Base-by-base conservation (phyloP, 1,284 basidiomycete genomes). In the Leccinum subfulvum region DNA sequence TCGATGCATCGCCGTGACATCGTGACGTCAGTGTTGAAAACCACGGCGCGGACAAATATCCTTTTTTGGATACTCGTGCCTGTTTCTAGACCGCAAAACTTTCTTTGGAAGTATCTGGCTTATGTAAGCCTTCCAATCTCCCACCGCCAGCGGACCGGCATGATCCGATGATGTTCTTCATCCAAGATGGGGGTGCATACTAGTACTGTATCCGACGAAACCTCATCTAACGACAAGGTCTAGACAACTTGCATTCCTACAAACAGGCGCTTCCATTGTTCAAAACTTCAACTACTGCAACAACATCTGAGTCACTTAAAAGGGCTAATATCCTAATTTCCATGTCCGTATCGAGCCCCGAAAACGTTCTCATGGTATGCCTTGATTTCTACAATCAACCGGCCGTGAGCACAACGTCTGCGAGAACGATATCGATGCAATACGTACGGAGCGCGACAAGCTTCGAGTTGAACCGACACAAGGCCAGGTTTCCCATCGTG, bases 281-380 rank as follows among this genome's bases (percentile, higher is more conserved):
- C 33, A 35, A 35, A 35, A 35, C 35, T 6, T 35, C 37, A 39
- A 9, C 37, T 16, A 37, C 6, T 14, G 7, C 35, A 37, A 37
- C 35, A 37, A 37, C 3, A 35, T 14, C 2, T 35, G 35, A 35
- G 35, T 35, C 35, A 37, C 35, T 11, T 35, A 35, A 14, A 30
- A 10, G 30, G 9, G 30, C 9, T 10, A 0, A 44, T 9, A 10
- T 2, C 39, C 47, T 23, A 69, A 26, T 57, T 39, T 18, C 41
- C 26, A 4, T 21, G 28, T 33, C 21, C 5, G 57, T 82, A 84
- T 57, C 80, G 76, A 62, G 72, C 73, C 8, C 79, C 78, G 58
- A 82, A 82, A n/a, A 82, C 58, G 0, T 81, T 81, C 66, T 84
- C 82, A 61, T 84, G 78, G 55, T 81, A 81, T 6, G 85, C 86